Evolutionary conservation across 345 rosid genomes (phyloP).

Genomic region (Brassica napus): DNA sequence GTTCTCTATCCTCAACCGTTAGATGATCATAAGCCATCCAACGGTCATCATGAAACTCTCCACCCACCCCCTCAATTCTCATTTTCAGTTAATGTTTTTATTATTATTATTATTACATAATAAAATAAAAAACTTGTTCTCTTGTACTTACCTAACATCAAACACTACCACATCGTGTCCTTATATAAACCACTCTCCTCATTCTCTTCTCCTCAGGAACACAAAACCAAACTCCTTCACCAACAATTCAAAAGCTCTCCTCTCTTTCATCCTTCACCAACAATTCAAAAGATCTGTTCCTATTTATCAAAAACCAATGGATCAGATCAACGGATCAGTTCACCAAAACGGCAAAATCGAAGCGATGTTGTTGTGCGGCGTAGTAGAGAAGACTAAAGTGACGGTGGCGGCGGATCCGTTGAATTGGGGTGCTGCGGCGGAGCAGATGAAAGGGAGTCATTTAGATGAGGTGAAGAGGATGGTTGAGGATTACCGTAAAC

Average conservation of each 20-base stretch:
- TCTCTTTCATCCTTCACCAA: background rate
- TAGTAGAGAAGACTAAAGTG: constrained; percentile 15
- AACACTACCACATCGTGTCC: constrained; percentile 15
- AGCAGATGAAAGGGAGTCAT: constrained; percentile 77
- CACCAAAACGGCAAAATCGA: constrained; percentile 13
- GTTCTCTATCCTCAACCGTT: constrained; percentile 25
- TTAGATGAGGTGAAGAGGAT: constrained; percentile 73
- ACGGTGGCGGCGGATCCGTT: constrained; percentile 51
- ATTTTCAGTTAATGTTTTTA: background rate
- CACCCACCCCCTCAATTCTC: constrained; percentile 38
- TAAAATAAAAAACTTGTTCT: background rate
- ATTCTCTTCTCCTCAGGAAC: constrained; percentile 25
- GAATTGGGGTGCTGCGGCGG: constrained; percentile 71
- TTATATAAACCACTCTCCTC: constrained; percentile 29
- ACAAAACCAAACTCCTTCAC: background rate
- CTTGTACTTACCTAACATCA: constrained; percentile 2
- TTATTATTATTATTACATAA: background rate
- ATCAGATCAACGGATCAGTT: constrained; percentile 26
- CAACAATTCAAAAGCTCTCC: constrained; percentile 19
- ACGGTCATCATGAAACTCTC: constrained; percentile 31
- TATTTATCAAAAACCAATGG: constrained; percentile 21
- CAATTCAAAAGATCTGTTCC: constrained; percentile 18
- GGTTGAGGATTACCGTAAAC: constrained; percentile 63
- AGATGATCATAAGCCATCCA: constrained; percentile 20
- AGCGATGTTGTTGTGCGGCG: constrained; percentile 25